Evolutionary conservation across 768 basidiomycete genomes (phyloP).

Genomic region (Lactarius sanguifluus): DNA sequence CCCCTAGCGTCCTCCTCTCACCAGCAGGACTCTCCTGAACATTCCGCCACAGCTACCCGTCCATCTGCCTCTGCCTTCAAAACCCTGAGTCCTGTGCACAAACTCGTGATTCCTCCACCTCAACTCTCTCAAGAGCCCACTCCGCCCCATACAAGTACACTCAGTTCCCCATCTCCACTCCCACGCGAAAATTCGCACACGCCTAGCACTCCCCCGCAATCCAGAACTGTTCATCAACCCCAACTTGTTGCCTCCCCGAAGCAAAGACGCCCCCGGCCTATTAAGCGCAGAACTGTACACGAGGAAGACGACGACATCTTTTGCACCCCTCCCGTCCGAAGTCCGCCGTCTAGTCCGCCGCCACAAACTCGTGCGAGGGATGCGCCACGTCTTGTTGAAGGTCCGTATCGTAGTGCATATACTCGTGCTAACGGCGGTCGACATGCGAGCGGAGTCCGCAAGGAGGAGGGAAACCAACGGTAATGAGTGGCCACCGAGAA

Average conservation of each 20-base stretch:
- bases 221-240: not conserved
- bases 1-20: not conserved
- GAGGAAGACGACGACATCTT: constrained; percentile 21
- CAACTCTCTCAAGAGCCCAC: constrained; percentile 24
- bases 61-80: not conserved
- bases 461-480: constrained; percentile 6
- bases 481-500: constrained; percentile 17
- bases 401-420: constrained; percentile 32
- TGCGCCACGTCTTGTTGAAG: constrained; percentile 32
- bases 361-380: constrained; percentile 12
- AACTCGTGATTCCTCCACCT: not conserved
- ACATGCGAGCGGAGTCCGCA: constrained; percentile 19
- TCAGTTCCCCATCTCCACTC: constrained; percentile 15
- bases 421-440: constrained; percentile 27
- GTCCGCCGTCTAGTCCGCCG: not conserved
- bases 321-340: constrained; percentile 15
- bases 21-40: not conserved
- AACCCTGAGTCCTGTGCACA: not conserved
- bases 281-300: not conserved
- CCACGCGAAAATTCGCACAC: not conserved
- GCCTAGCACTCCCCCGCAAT: not conserved
- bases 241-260: not conserved
- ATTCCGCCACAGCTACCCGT: not conserved
- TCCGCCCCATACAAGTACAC: constrained; percentile 22
- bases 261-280: not conserved